Percentiles rank a stretch among this genome's conserved stretches.
These are phyloP conservation scores for Cucurbita argyrosperma DNA, from an alignment of 306 rosid genomes.

Conservation along the genomic window DNA sequence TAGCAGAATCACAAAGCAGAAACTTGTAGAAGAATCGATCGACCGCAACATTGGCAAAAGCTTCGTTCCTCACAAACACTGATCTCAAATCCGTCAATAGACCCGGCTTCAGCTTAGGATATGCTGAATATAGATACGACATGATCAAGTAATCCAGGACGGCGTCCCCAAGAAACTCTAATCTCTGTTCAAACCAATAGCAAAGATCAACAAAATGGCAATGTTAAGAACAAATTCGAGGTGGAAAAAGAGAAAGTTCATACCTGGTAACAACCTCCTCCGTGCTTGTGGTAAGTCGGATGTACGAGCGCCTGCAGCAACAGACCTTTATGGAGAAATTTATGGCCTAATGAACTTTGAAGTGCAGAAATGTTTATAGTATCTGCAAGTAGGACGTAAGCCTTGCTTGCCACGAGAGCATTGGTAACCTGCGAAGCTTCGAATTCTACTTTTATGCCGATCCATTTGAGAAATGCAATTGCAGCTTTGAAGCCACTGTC, in stretches of 20 bases:
- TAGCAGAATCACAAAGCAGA: slow-evolving; percentile 49
- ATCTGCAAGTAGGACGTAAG: slow-evolving; percentile 43
- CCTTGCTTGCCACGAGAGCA: slow-evolving; percentile 40
- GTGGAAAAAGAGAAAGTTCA: slow-evolving; percentile 12
- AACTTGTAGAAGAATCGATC: slow-evolving; percentile 44
- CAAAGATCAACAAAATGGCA: background rate
- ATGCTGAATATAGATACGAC: slow-evolving; percentile 76
- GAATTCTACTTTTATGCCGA: slow-evolving; percentile 62
- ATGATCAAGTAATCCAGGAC: slow-evolving; percentile 85
- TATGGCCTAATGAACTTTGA: slow-evolving; percentile 43
- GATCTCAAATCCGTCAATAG: slow-evolving; percentile 93
- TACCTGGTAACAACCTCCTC: slow-evolving; percentile 96
- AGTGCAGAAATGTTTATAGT: slow-evolving; percentile 37
- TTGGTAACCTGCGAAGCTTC: slow-evolving; percentile 50
- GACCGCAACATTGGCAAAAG: slow-evolving; percentile 77
- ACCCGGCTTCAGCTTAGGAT: slow-evolving; percentile 87
- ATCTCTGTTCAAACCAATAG: slow-evolving; percentile 41
- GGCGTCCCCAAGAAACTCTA: slow-evolving; percentile 98
- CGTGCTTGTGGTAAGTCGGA: slow-evolving; percentile 76
- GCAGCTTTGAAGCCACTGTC: slow-evolving; percentile 96
- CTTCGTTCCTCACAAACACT: slow-evolving; percentile 56
- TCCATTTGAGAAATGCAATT: slow-evolving; percentile 61
- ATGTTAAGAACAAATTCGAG: background rate
- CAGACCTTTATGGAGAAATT: slow-evolving; percentile 59
- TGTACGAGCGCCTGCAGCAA: slow-evolving; percentile 85